These are phyloP conservation scores for Cronartium quercuum DNA, from an alignment of 1,284 basidiomycete genomes.

Conservation along the genomic window DNA sequence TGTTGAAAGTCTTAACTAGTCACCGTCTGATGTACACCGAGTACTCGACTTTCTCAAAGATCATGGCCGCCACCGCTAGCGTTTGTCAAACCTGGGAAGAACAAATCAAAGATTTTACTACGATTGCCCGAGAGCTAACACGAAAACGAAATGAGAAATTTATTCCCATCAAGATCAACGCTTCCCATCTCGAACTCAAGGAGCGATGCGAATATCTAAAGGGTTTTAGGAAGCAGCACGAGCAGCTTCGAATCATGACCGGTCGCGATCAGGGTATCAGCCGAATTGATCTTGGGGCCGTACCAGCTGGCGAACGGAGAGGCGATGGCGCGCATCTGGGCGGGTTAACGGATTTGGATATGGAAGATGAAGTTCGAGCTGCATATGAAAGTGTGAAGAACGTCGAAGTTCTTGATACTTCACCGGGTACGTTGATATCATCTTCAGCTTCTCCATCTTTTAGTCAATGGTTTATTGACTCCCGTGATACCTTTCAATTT, in stretches of 20 bases:
- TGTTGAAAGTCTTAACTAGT: conserved; percentile 80
- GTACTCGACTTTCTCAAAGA: conserved; percentile 84
- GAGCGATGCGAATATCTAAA: conserved; percentile 79
- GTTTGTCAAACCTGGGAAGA: conserved; percentile 97
- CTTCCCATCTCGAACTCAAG: conserved; percentile 84
- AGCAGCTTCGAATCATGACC: conserved; percentile 95
- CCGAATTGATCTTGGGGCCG: conserved; percentile 62
- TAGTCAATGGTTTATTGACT: too few species aligned
- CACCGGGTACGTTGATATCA: conserved; percentile 58
- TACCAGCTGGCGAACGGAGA: conserved; percentile 48
- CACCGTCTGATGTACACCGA: conserved; percentile 88
- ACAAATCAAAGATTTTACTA: conserved; percentile 94
- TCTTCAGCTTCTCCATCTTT: not conserved
- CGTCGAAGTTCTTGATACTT: conserved; percentile 91
- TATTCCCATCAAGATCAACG: conserved; percentile 90
- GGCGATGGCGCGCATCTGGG: conserved; percentile 41
- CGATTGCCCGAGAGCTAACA: conserved; percentile 89
- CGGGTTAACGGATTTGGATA: conserved; percentile 64
- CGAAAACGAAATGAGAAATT: conserved; percentile 87
- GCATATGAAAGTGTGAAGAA: conserved; percentile 92
- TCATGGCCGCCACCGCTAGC: conserved; percentile 66
- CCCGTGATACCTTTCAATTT: conserved; percentile 15
- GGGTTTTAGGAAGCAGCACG: conserved; percentile 93
- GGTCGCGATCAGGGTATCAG: conserved; percentile 81
- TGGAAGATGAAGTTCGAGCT: conserved; percentile 94